phyloP scores from a whole-genome alignment of 1,284 basidiomycete species.

The Quambalaria eucalypti region DNA sequence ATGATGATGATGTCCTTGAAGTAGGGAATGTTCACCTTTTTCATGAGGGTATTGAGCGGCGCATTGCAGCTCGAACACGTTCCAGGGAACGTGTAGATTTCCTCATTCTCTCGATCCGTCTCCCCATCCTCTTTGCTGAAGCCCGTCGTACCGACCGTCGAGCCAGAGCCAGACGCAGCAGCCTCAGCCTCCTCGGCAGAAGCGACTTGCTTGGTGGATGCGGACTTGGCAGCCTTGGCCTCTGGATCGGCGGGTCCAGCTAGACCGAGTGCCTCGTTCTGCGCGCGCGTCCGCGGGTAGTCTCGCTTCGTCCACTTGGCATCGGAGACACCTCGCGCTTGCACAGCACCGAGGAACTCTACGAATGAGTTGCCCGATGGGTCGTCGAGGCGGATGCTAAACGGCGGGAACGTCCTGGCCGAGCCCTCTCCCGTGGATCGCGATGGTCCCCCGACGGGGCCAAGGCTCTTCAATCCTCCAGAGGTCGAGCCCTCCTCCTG shows the following conservation, averaged over 20 bases:
- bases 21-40: conserved; percentile 93
- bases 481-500: conserved; percentile 22
- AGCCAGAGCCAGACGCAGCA: conserved; percentile 17
- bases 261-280: conserved; percentile 75
- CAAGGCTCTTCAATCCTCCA: conserved; percentile 11
- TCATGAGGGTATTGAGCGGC: conserved; percentile 79
- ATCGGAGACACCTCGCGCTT: conserved; percentile 56
- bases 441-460: conserved; percentile 18
- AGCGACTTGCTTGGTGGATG: conserved; percentile 22
- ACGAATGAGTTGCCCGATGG: conserved; percentile 86
- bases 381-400: conserved; percentile 82
- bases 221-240: neutral
- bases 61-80: conserved; percentile 81
- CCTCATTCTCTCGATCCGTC: conserved; percentile 58
- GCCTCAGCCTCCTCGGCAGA: conserved; percentile 9
- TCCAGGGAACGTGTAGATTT: conserved; percentile 81
- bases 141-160: conserved; percentile 42
- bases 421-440: conserved; percentile 16
- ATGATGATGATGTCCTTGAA: conserved; percentile 99
- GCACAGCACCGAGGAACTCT: conserved; percentile 36
- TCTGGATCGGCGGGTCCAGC: conserved; percentile 38
- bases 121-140: conserved; percentile 41
- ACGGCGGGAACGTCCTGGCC: conserved; percentile 59
- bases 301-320: conserved; percentile 87
- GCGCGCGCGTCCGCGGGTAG: conserved; percentile 71